Conservation (phyloP, 176 grass and related monocot genomes). For the Carex littledalei region DNA sequence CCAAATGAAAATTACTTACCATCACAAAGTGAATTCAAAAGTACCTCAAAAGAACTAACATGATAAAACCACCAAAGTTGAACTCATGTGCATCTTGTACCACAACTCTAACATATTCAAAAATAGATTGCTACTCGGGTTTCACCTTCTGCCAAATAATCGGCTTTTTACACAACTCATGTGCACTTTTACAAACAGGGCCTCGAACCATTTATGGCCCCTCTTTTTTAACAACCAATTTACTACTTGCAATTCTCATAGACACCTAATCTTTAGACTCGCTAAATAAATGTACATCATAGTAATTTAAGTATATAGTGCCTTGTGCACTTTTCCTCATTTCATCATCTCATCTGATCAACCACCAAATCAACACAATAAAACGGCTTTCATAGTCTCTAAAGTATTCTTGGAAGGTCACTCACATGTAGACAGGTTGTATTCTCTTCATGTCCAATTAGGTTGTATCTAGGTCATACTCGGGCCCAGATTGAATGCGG, state of each 20-base stretch:
- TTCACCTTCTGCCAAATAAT: not conserved
- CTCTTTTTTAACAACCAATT: not conserved
- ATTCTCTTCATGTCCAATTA: not conserved
- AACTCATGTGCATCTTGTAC: not conserved
- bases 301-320: not conserved
- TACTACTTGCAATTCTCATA: not conserved
- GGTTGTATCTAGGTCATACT: not conserved
- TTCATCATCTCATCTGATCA: not conserved
- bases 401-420: not conserved
- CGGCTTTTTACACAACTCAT: not conserved
- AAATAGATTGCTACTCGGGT: not conserved
- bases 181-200: not conserved
- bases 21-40: constrained; percentile 8
- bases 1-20: constrained; percentile 4
- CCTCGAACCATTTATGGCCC: not conserved
- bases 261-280: not conserved
- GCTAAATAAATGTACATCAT: not conserved
- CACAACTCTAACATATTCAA: not conserved
- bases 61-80: constrained; percentile 12
- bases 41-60: constrained; percentile 2
- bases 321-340: not conserved
- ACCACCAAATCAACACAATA: not conserved
- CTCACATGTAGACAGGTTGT: not conserved
- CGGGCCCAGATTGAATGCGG: not conserved
- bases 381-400: not conserved